Base-by-base conservation (phyloP, 345 rosid genomes). In the Eucalyptus lansdowneana region DNA sequence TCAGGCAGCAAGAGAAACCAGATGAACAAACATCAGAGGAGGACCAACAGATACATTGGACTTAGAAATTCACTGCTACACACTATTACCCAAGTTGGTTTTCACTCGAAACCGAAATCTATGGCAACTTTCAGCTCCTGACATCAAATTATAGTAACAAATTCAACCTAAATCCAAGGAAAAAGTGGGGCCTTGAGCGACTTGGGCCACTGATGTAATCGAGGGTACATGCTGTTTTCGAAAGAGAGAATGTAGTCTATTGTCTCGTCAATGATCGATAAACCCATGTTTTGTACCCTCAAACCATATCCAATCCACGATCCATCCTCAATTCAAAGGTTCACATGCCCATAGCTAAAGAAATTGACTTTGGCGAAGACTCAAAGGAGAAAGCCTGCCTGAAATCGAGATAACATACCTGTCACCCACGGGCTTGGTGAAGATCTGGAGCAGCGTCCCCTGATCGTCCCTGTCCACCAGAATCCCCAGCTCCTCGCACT, bases 391-490 rank as follows among this genome's bases (percentile, higher is more conserved):
- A 17, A 29, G 56, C 5, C 10, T 2, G 29, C 19, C 25, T 12
- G 37, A 49, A 86, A 58, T 40, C 27, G 44, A 86, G 44, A 86
- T 65, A 22, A 60, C 69, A 65, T 95, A 94, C 99, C 99, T 94
- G 89, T 97, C 99, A 17, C 99, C 99, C 5, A 97, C 89, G 86
- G 99, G 99, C 93, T 96, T 96, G n/a, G 99, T 96, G 91, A 97
- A 97, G 90, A 97, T 97, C 92, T 97, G 99, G 53, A 97, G 98
- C 93, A 97, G 91, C 16, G 99, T 96, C 16, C 99, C 99, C 90
- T 96, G 99, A 93, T 97, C 99, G 92, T 97, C 99, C 91, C 96
- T 92, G 65, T 97, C 99, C 8, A 97, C 99, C 94, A 96, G 93
- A 89, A 97, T 94, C 92, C 99, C 99, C 91, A 97, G 88, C 88